Base-by-base conservation (phyloP, 2,329 filamentous ascomycete species). In the Xylaria sp. region DNA sequence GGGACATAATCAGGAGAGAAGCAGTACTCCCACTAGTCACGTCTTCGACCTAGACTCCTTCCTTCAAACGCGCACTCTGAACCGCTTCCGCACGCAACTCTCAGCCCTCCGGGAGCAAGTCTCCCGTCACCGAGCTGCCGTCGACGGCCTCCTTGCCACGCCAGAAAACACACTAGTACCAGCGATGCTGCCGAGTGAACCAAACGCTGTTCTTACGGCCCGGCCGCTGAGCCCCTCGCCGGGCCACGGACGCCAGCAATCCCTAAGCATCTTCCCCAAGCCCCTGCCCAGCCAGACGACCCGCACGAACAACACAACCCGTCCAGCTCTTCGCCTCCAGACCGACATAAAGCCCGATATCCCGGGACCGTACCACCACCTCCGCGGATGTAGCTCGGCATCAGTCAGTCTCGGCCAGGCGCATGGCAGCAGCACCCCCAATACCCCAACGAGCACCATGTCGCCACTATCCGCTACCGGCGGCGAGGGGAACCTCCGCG, bases 11-110 rank as follows among this genome's bases (percentile, higher is more conserved):
- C 72, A 73, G 8, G 61, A 65, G 47, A 61, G 68, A 34, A 62
- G 53, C 21, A 61, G 48, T n/a, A 71, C 64, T 12, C 63, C 69
- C 8, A 53, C 54, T 17, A 72, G 72, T 27, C 67, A 73, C 14
- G 73, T 61, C 30, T 75, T 76, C 21, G 78, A 82, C 61, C 75
- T 78, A 0, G 73, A 76, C 19, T 54, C 75, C 32, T 84, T 83
- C 73, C 77, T 82, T 19, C 78, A 82, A 51, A 80, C 79, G 17
- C 79, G 80, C 24, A 83, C 83, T 2, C 75, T 84, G n/a, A 81
- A 83, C 71, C 85, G 85, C 59, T 85, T 85, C 73, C 83, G 81
- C 71, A 80, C 81, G 8, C 80, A 86, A 48, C 81, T 89, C 32
- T 78, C 80, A 2, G 79, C 79, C 55, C 79, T 89, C 32, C 82